These are phyloP conservation scores for Phytophthora melonis DNA, from an alignment of 352 stramenopile genomes.

Conservation along the genomic window DNA sequence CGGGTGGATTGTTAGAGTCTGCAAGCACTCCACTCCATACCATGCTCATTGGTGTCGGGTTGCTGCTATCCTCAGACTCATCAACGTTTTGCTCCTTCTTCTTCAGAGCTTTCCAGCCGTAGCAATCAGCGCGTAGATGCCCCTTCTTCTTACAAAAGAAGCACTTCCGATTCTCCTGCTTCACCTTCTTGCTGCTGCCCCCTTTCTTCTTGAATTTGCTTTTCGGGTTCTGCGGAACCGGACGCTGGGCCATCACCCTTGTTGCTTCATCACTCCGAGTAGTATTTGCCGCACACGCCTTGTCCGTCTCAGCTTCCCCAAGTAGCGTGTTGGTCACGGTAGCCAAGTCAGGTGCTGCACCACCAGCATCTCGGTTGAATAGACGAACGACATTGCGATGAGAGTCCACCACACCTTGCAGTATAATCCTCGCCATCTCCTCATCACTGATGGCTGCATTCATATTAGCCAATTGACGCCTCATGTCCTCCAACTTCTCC, in stretches of 20 bases:
- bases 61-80: not conserved
- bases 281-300: not conserved
- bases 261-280: not conserved
- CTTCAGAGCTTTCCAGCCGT: not conserved
- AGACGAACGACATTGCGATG: not conserved
- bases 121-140: not conserved
- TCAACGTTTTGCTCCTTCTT: not conserved
- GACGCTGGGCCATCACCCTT: not conserved
- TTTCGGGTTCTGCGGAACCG: not conserved
- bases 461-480: not conserved
- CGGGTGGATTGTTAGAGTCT: not conserved
- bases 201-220: not conserved
- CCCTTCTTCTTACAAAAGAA: not conserved
- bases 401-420: not conserved
- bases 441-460: not conserved
- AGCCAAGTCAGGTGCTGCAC: not conserved
- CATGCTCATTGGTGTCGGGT: not conserved
- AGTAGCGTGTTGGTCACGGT: not conserved
- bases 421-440: not conserved
- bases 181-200: not conserved
- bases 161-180: not conserved
- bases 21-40: not conserved
- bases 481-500: not conserved
- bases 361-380: not conserved
- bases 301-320: not conserved